Percentiles rank a stretch among this genome's conserved stretches.
Evolutionary conservation across 116 monocot genomes (phyloP).

Genomic region (Posidonia oceanica): DNA sequence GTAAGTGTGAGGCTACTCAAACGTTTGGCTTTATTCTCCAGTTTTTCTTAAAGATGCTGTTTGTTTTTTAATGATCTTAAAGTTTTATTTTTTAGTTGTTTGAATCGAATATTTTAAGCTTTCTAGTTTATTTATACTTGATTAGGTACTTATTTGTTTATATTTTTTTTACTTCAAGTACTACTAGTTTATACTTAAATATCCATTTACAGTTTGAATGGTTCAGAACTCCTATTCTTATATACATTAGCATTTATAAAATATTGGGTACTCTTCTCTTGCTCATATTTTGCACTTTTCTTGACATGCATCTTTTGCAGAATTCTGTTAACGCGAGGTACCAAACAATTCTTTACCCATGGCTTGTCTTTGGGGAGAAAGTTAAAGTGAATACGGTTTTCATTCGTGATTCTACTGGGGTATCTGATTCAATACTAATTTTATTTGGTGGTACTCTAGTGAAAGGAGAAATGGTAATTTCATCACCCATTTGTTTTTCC

Average conservation of each 20-base stretch:
- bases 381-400: constrained; percentile 95
- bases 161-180: no score
- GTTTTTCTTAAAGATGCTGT: not conserved
- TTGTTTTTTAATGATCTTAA: no score
- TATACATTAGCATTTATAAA: no score
- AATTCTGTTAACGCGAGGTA: constrained; percentile 98
- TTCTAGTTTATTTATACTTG: no score
- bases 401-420: constrained; percentile 95
- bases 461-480: constrained; percentile 68
- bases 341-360: constrained; percentile 93
- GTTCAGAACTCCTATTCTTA: no score
- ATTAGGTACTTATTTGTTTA: not conserved
- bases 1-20: constrained; percentile 40
- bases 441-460: constrained; percentile 75
- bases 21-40: not conserved
- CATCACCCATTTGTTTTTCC: constrained; percentile 1
- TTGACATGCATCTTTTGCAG: constrained; percentile 21
- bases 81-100: no score
- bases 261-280: no score
- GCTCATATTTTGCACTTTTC: no score
- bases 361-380: constrained; percentile 98
- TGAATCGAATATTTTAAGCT: no score
- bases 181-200: no score
- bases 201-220: no score
- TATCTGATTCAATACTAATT: constrained; percentile 93